Evolutionary conservation across 2,329 filamentous ascomycete species (phyloP).

Genomic region (Colletotrichum scovillei): DNA sequence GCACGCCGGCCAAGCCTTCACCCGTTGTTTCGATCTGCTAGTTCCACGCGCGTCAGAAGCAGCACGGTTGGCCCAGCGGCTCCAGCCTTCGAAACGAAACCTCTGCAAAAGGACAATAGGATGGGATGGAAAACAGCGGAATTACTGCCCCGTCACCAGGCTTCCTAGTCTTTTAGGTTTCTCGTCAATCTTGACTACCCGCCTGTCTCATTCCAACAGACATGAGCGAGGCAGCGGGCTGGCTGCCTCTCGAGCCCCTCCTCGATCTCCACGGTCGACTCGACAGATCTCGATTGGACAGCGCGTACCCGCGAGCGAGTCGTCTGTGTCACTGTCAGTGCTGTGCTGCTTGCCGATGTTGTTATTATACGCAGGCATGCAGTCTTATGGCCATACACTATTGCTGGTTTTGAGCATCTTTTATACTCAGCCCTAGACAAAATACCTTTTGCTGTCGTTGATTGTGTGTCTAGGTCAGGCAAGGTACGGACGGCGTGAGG

Average conservation of each 20-base stretch:
- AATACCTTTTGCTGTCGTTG: background rate
- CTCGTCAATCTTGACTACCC: conserved; percentile 3
- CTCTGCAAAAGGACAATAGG: background rate
- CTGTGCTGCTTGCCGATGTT: background rate
- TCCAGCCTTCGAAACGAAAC: conserved; percentile 30
- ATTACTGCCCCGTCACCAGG: conserved; percentile 10
- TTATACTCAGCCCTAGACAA: conserved; percentile 10
- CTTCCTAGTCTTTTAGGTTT: background rate
- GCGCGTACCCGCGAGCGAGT: background rate
- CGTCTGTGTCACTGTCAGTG: background rate
- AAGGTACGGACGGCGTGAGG: background rate
- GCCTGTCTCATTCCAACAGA: background rate
- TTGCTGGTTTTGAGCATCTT: background rate
- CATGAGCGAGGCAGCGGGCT: background rate
- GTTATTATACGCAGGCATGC: background rate
- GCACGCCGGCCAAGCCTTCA: conserved; percentile 10
- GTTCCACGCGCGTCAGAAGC: conserved; percentile 16
- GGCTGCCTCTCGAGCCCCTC: background rate
- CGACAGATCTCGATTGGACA: background rate
- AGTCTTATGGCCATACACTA: background rate
- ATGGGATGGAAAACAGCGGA: conserved; percentile 25
- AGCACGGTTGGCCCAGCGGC: conserved; percentile 28
- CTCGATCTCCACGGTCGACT: background rate
- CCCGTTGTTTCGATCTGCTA: conserved; percentile 23
- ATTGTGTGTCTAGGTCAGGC: background rate